Base-by-base conservation (phyloP, 2,329 filamentous ascomycete species). In the Botrytis cinerea region DNA sequence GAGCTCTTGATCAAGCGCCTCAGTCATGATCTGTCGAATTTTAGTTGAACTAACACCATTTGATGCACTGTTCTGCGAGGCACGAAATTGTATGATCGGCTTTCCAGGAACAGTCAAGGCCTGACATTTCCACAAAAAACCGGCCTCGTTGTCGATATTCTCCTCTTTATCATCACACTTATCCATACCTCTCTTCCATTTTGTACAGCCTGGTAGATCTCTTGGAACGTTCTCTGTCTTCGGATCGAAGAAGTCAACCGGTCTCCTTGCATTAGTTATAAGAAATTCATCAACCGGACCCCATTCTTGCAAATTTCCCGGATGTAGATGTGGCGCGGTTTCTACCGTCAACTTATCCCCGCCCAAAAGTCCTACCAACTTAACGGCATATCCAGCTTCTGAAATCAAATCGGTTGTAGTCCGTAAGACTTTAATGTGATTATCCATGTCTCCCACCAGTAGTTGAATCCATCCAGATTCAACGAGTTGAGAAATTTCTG, bases 1-100 rank as follows among this genome's bases (percentile, higher is more conserved):
- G 4, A 68, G 66, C 25, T 68, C 35, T 28, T 32, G 48, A 57
- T 68, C 48, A 1, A 35, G 25, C 8, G 35, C 35, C 35, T 68
- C 48, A 2, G 66, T 25, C 66, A 68, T 68, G 25, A 68, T 57
- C 28, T 32, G 35, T 43, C 66, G 66, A 40, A 68, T 68, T 16
- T 68, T 68, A 2, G 66, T 68, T 25, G 66, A 68, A 22, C 66
- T 68, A 43, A 68, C 25, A 10, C 66, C 66, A 25, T 68, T 68
- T 18, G 66, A 68, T 5, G 35, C 48, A 25, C 66, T 68, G 6
- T 20, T 28, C 5, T 68, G 35, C 0, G 66, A 68, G 18, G 66
- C 66, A 43, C 66, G 66, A 3, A 68, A 68, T 9, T 43, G 16
- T 8, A 68, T 68, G 0, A 28, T 57, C 7, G 46, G 66, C 2